Conservation (phyloP, 164 flowering plant genomes). For the Macadamia integrifolia region DNA sequence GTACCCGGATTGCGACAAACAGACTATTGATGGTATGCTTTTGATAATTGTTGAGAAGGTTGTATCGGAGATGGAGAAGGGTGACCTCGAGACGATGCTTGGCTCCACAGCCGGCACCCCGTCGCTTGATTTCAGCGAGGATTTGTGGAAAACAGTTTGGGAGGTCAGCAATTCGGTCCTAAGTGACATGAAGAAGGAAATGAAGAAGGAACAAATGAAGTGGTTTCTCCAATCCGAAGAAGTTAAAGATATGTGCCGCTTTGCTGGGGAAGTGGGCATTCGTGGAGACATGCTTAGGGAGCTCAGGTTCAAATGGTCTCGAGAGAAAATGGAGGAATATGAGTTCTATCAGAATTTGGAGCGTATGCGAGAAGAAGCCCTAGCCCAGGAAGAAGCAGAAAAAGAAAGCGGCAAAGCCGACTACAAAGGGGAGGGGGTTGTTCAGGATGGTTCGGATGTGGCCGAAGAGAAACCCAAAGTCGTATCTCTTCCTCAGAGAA, state of each 20-base stretch:
- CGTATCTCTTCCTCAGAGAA: conserved; percentile 58
- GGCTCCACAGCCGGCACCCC: conserved; percentile 18
- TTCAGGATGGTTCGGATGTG: conserved; percentile 6
- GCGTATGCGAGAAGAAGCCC: conserved; percentile 8
- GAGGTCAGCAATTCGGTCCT: conserved; percentile 67
- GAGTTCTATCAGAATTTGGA: conserved; percentile 64
- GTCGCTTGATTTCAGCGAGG: conserved; percentile 65
- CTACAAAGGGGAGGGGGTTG: conserved; percentile 5
- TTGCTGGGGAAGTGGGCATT: conserved; percentile 83
- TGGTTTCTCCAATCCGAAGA: conserved; percentile 52
- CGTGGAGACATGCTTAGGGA: conserved; percentile 89
- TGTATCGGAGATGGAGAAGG: conserved; percentile 63
- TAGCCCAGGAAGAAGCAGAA: conserved; percentile 17
- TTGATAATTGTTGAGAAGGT: conserved; percentile 61
- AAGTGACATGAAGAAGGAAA: conserved; percentile 73
- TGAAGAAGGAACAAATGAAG: conserved; percentile 81
- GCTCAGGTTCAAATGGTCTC: conserved; percentile 88
- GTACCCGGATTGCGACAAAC: conserved; percentile 55
- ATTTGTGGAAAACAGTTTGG: conserved; percentile 81
- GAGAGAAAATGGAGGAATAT: conserved; percentile 73
- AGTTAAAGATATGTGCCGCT: conserved; percentile 71
- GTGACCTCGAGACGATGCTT: conserved; percentile 40
- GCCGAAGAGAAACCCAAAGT: conserved; percentile 29
- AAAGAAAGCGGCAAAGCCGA: conserved; percentile 12
- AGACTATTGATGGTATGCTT: conserved; percentile 72